A percentile compares a stretch with the other conserved stretches of the same genome.
Conservation (phyloP, 1,284 basidiomycete species). For the Volvariella volvacea region DNA sequence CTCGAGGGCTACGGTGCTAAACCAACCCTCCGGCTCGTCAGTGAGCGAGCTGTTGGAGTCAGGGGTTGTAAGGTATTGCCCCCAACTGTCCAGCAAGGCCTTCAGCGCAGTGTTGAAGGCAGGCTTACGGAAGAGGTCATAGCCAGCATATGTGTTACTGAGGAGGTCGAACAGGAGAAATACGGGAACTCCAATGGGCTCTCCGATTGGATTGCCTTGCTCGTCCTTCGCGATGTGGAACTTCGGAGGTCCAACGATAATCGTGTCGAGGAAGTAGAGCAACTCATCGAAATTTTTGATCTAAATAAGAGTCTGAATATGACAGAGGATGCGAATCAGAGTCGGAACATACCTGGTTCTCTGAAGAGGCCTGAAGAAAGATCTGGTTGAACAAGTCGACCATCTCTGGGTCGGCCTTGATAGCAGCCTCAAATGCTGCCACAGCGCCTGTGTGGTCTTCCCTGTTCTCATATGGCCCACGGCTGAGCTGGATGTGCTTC, state of each 20-base stretch:
- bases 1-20: constrained; percentile 22
- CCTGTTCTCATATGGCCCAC: not conserved
- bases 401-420: not conserved
- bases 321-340: not conserved
- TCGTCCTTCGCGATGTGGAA: too few species aligned
- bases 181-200: constrained; percentile 1
- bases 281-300: not conserved
- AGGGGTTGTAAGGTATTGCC: constrained; percentile 25
- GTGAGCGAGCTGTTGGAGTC: constrained; percentile 26
- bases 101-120: constrained; percentile 16
- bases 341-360: not conserved
- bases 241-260: not conserved
- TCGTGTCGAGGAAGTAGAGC: not conserved
- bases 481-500: not conserved
- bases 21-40: constrained; percentile 26
- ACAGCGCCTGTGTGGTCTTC: not conserved
- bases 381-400: not conserved
- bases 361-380: not conserved
- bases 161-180: not conserved
- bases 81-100: constrained; percentile 25
- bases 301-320: not conserved
- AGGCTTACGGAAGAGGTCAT: constrained; percentile 11
- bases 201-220: too few species aligned
- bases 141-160: constrained; percentile 13
- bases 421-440: not conserved